Evolutionary conservation across 1,139 yeast genomes (phyloP), one percentile per base, ranked within the genome.

Genomic region (Debaryomyces sp.): DNA sequence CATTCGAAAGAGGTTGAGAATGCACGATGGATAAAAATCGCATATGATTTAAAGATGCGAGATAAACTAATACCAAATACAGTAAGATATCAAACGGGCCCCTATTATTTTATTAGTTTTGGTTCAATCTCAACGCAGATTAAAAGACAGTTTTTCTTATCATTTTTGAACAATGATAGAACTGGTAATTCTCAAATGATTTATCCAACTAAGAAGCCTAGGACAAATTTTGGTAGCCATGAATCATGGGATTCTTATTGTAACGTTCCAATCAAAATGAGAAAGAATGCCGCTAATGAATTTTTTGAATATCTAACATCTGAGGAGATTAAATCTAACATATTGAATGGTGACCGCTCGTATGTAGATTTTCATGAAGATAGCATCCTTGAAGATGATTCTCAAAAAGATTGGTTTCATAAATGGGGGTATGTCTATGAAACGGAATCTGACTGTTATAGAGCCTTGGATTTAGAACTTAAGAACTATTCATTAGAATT

Each of bases 391-490:
- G 21, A 44, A 15, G 50, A 41, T 39, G 52, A 46, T 6, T 45
- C 50, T 6, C 45, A 29, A 18, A 34, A 17, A 1, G 56, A 56
- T 9, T 57, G 61, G 61, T 57, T 43, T 38, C 55, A 53, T 41
- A 40, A 40, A 41, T 57, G 58, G 56, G 61, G 61, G 1, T 52
- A 47, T 40, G 56, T 52, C 6, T 57, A 56, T 37, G 50, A 50
- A 32, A 51, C 56, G 5, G 53, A 53, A 34, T 45, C 42, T 8
- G 55, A 50, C 34, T 49, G 58, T 32, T 43, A 49, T 32, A 37
- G 50, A 40, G 56, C 61, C 2, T 29, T 57, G 33, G 48, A 55
- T 18, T 23, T 53, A 6, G 49, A 53, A 37, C 41, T 51, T 6
- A 44, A 52, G 4, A 57, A 56, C 37, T 51, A 46, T 26, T 22